phyloP scores from a whole-genome alignment of 305 asterid species.

The Plantago lanceolata region DNA sequence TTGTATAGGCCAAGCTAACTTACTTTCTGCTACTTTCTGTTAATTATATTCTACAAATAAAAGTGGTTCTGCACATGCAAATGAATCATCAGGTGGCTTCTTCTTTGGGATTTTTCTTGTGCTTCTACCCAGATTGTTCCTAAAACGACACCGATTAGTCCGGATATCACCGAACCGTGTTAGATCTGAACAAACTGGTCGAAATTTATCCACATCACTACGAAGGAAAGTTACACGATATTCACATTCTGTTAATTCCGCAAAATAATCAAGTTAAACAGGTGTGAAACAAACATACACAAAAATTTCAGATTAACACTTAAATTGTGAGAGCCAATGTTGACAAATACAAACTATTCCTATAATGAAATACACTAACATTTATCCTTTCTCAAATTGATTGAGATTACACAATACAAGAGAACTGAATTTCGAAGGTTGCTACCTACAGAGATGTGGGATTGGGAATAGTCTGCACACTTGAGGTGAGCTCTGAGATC shows the following conservation, averaged over 20 bases:
- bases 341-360: background rate
- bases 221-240: too few relatives aligned
- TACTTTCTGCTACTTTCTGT: constrained; percentile 8
- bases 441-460: background rate
- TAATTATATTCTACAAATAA: background rate
- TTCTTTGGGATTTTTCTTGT: too few relatives aligned
- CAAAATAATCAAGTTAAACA: too few relatives aligned
- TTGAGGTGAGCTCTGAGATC: background rate
- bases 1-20: background rate
- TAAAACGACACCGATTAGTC: too few relatives aligned
- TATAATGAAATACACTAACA: background rate
- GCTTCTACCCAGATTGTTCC: too few relatives aligned
- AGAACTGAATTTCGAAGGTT: background rate
- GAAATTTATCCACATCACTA: too few relatives aligned
- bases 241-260: too few relatives aligned
- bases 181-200: too few relatives aligned
- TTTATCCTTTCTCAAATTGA: constrained; percentile 1
- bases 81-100: background rate
- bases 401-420: background rate
- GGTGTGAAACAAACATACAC: background rate
- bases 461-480: background rate
- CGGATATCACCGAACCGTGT: too few relatives aligned
- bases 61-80: background rate
- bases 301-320: background rate
- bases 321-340: background rate